A percentile compares a stretch with the other conserved stretches of the same genome.
phyloP scores from a whole-genome alignment of 1,284 basidiomycete species.

The Microbotryum scabiosae region DNA sequence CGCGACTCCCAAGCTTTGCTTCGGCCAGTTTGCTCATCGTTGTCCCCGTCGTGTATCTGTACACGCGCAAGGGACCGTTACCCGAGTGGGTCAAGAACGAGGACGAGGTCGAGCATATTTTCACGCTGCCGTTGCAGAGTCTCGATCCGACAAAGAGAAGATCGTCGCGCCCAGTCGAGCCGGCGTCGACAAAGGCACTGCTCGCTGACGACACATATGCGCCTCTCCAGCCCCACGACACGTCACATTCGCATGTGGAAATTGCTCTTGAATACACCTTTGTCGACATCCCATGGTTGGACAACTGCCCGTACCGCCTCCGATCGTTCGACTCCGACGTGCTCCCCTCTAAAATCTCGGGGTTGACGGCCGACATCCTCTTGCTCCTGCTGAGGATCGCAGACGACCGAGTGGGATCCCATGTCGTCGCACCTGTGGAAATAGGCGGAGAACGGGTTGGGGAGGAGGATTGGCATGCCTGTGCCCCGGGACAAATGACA shows the following conservation, averaged over 20 bases:
- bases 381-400: too few species aligned
- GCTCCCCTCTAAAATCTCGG: conserved; percentile 25
- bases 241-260: background rate
- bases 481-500: too few species aligned
- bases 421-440: too few species aligned
- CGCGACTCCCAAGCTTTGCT: conserved; percentile 29
- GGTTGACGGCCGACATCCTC: conserved; percentile 33
- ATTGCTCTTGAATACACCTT: conserved; percentile 9
- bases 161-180: background rate
- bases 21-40: conserved; percentile 34
- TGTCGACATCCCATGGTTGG: conserved; percentile 26
- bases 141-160: background rate
- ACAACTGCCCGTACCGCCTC: conserved; percentile 23
- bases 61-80: conserved; percentile 1
- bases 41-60: conserved; percentile 29
- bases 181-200: background rate
- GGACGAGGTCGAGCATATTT: conserved; percentile 31
- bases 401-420: too few species aligned
- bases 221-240: background rate
- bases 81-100: conserved; percentile 12
- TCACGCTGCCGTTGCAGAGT: conserved; percentile 16
- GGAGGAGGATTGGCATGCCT: too few species aligned
- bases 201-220: background rate
- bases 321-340: conserved; percentile 20
- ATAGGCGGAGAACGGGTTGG: too few species aligned